Evolutionary conservation across 139 green algal genomes (phyloP).

Genomic region (Coelastrella sp.): DNA sequence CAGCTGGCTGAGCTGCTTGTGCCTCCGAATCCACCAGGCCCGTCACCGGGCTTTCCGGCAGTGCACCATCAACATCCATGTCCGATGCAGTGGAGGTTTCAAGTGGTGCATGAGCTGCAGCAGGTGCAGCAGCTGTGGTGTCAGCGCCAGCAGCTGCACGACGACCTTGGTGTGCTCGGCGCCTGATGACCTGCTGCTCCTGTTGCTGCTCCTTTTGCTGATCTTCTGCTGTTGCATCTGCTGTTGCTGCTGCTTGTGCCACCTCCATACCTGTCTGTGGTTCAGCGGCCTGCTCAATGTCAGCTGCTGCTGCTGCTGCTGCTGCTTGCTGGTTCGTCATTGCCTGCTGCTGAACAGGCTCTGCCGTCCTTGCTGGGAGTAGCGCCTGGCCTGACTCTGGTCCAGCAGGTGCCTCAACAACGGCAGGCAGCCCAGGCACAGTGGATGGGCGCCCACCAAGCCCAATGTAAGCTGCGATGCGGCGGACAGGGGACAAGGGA

Average conservation of each 20-base stretch:
- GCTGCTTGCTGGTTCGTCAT: background rate
- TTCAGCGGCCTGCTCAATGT: background rate
- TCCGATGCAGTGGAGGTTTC: background rate
- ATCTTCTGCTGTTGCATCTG: background rate
- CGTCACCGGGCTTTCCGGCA: background rate
- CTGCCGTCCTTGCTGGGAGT: background rate
- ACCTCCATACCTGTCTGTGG: too few species aligned
- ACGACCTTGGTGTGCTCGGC: background rate
- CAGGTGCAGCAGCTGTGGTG: background rate
- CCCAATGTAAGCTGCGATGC: slow-evolving; percentile 12
- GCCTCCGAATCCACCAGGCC: background rate
- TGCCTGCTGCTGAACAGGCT: slow-evolving; percentile 1
- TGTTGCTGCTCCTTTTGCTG: slow-evolving; percentile 1
- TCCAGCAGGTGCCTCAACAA: background rate
- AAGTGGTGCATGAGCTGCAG: background rate
- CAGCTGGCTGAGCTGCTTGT: background rate
- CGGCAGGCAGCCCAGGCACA: background rate
- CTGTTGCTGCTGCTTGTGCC: background rate
- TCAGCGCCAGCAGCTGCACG: background rate
- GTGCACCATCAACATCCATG: slow-evolving; percentile 20
- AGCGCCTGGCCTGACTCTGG: background rate
- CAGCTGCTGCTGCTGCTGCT: slow-evolving; percentile 5
- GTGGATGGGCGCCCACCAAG: background rate
- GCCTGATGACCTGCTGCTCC: background rate
- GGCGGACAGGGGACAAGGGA: slow-evolving; percentile 17